Evolutionary conservation across 2,329 filamentous ascomycete species (phyloP), one percentile per base, ranked within the genome.

Genomic region (Nectriaceae sp.): DNA sequence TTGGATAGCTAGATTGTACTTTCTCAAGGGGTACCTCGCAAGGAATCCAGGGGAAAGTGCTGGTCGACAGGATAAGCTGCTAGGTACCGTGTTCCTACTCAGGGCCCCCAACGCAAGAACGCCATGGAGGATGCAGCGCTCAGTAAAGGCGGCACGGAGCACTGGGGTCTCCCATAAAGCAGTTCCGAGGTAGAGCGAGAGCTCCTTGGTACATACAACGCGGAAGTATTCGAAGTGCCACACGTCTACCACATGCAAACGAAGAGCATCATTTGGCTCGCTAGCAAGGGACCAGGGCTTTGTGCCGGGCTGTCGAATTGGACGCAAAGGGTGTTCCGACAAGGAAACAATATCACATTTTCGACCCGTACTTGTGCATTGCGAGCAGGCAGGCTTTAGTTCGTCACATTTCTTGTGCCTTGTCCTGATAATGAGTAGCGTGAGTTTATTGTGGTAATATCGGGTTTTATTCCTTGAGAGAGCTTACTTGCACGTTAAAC

Each of bases 401-500:
- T 42, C 40, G 16, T 42, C 40, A 29, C 47, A 49, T 37, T 46
- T 46, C 19, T 46, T 46, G 21, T 39, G 47, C n/a, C 47, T 37
- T 5, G 46, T 46, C 4, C 47, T 3, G 22, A 22, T 10, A 37
- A 18, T 11, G 11, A 6, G 16, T 11, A 10, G 18, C 10, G 8
- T 31, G 8, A 15, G 15, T 10, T 11, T 6, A 3, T 15, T 13
- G n/a, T 15, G 18, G 1, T 20, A 39, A 11, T 40, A 18, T 8
- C n/a, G 6, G 4, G 10, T 18, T 11, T 20, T n/a, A 2, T 29
- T 15, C 38, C 19, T 21, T 40, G n/a, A n/a, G 26, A 10, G 15
- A 15, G 15, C 47, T 37, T 33, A 49, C 47, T 49, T 49, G 42
- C 47, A 49, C 2, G 50, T 65, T n/a, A 21, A 33, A 19, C 47